Evolutionary conservation across 768 basidiomycete species (phyloP).

Genomic region (Holtermannia corniformis): DNA sequence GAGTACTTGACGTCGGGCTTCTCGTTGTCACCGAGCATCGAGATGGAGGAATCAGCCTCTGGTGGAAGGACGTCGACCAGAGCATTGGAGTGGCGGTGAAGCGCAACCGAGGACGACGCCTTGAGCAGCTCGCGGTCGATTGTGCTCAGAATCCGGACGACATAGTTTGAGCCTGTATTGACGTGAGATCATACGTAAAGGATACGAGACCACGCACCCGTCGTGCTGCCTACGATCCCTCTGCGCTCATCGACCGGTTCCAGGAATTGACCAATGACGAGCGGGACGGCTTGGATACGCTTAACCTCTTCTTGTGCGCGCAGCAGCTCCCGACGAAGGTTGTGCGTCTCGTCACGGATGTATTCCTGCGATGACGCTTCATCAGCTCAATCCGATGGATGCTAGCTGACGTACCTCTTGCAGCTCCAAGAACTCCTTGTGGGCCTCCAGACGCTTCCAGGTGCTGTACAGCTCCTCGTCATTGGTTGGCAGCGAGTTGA

Average conservation of each 20-base stretch:
- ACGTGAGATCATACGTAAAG: neutral
- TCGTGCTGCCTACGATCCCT: slow-evolving; percentile 93
- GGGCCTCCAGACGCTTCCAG: slow-evolving; percentile 90
- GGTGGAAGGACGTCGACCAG: slow-evolving; percentile 97
- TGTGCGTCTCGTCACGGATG: slow-evolving; percentile 97
- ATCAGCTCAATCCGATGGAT: neutral
- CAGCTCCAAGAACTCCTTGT: slow-evolving; percentile 76
- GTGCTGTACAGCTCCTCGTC: slow-evolving; percentile 88
- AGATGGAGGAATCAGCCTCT: slow-evolving; percentile 93
- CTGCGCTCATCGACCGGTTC: slow-evolving; percentile 97
- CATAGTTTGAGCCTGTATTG: slow-evolving; percentile 74
- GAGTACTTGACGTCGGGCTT: slow-evolving; percentile 86
- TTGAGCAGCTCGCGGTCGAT: slow-evolving; percentile 95
- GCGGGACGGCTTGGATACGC: slow-evolving; percentile 94
- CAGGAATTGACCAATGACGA: slow-evolving; percentile 98
- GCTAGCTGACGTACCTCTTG: slow-evolving; percentile 39
- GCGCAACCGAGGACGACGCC: slow-evolving; percentile 93
- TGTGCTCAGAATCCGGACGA: slow-evolving; percentile 92
- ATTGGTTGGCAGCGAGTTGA: slow-evolving; percentile 65
- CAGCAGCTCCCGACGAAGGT: slow-evolving; percentile 93
- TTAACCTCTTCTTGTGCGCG: slow-evolving; percentile 99
- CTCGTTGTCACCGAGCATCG: slow-evolving; percentile 89
- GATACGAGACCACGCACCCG: slow-evolving; percentile 40
- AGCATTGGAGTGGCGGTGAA: slow-evolving; percentile 97
- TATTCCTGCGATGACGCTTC: slow-evolving; percentile 68